A percentile compares a stretch with the other conserved stretches of the same genome.
These are phyloP conservation scores for Alternaria incomplexa DNA, from an alignment of 2,329 filamentous ascomycete species.

Conservation along the genomic window DNA sequence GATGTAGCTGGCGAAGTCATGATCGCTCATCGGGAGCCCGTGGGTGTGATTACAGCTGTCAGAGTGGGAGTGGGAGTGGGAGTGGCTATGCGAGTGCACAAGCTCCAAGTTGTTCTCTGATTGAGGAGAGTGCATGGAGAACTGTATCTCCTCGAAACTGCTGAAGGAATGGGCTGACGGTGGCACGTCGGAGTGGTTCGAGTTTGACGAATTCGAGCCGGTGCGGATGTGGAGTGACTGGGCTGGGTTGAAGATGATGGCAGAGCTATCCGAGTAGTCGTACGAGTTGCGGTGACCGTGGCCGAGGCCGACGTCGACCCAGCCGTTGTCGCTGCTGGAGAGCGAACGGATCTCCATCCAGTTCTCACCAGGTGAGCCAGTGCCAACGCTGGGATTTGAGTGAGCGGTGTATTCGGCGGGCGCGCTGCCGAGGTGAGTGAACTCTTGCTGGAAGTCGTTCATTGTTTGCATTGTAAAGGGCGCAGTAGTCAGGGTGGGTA, in stretches of 20 bases:
- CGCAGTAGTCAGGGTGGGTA: constrained; percentile 50
- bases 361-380: constrained; percentile 76
- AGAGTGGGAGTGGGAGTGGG: constrained; percentile 30
- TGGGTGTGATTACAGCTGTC: constrained; percentile 37
- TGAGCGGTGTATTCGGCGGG: constrained; percentile 53
- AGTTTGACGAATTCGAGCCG: constrained; percentile 86
- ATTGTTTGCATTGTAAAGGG: constrained; percentile 42
- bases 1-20: constrained; percentile 48
- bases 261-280: constrained; percentile 64
- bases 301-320: constrained; percentile 73
- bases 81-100: constrained; percentile 23
- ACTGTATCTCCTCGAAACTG: constrained; percentile 77
- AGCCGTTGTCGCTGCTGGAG: constrained; percentile 85
- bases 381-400: constrained; percentile 49
- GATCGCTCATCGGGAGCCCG: constrained; percentile 30
- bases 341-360: constrained; percentile 88
- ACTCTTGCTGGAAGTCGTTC: constrained; percentile 75
- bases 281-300: constrained; percentile 65
- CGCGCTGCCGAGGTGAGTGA: constrained; percentile 61
- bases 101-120: constrained; percentile 64
- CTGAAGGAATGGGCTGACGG: constrained; percentile 71
- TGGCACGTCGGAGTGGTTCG: constrained; percentile 69
- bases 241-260: constrained; percentile 86
- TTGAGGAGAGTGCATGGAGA: constrained; percentile 80
- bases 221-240: constrained; percentile 88